phyloP scores from a whole-genome alignment of 1,284 basidiomycete genomes.

The Microbotryomycetes sp. region DNA sequence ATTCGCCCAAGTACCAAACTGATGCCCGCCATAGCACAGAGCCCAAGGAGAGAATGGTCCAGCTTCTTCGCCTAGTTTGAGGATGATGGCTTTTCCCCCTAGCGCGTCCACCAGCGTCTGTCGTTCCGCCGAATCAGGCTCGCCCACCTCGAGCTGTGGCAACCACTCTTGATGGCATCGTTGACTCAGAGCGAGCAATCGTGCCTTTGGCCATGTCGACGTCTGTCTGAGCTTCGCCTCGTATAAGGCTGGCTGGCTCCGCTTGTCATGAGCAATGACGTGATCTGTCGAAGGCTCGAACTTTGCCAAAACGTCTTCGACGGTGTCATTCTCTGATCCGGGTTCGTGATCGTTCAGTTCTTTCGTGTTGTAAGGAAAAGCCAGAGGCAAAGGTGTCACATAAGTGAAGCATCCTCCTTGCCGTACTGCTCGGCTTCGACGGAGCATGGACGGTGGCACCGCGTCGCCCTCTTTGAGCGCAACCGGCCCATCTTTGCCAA shows the following conservation, averaged over 20 bases:
- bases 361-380: slow-evolving; percentile 76
- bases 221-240: background rate
- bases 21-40: slow-evolving; percentile 61
- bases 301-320: slow-evolving; percentile 55
- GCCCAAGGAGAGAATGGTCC: slow-evolving; percentile 83
- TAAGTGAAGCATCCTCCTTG: slow-evolving; percentile 66
- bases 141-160: slow-evolving; percentile 76
- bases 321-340: slow-evolving; percentile 44
- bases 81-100: slow-evolving; percentile 67
- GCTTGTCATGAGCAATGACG: background rate
- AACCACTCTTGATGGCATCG: slow-evolving; percentile 65
- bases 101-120: slow-evolving; percentile 72
- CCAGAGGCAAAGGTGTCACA: slow-evolving; percentile 70
- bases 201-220: slow-evolving; percentile 42
- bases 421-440: slow-evolving; percentile 27
- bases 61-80: slow-evolving; percentile 44
- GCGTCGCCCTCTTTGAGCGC: slow-evolving; percentile 23
- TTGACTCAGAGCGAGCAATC: slow-evolving; percentile 61
- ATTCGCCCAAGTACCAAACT: slow-evolving; percentile 92
- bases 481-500: slow-evolving; percentile 17
- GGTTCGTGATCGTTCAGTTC: slow-evolving; percentile 12
- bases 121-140: slow-evolving; percentile 45
- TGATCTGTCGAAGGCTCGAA: slow-evolving; percentile 63
- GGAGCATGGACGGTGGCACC: slow-evolving; percentile 31
- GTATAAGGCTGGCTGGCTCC: background rate